Evolutionary conservation across 2,329 filamentous ascomycete genomes (phyloP), one percentile per base, ranked within the genome.

Genomic region (Leptographium lundbergii): DNA sequence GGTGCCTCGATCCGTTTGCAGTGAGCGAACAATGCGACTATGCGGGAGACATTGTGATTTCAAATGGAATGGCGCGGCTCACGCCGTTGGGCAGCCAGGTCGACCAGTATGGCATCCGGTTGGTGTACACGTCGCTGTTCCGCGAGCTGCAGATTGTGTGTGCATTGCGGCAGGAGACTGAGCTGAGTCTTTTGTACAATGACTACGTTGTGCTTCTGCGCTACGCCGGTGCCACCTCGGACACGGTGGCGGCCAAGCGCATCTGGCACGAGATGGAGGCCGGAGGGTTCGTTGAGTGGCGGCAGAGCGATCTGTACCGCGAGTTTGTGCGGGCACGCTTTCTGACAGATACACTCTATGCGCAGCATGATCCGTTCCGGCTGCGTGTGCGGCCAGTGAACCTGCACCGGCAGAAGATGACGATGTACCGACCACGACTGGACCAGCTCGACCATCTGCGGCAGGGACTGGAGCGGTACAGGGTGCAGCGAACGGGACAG

Each of bases 1-100:
- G 78, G 39, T 74, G 77, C 6, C 69, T 91, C 10, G 82, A 88
- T 60, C 85, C 87, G 0, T 65, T 79, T 5, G 66, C 69, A 25
- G 70, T 82, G 22, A 73, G 79, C 57, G 67, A 70, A 24, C 69
- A 77, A 14, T 67, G 81, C 24, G 84, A 86, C 66, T 67, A 75
- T 4, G 70, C 72, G 13, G 67, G 76, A 42, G 72, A 74, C 19
- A 61, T 76, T 22, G 62, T 66, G 19, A 68, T 80, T 57, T 64
- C 69, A 4, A 59, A 65, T 17, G 76, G 69, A 64, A 77, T 73
- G 66, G 71, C 69, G 7, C 67, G 73, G 34, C 69, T 70, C 57
- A 73, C 74, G 1, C 68, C 73, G 32, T 63, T 75, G 47, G 66
- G 68, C 6, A 63, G 66, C 3, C 63, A 70, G 13, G 62, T 79